Evolutionary conservation across 2,329 filamentous ascomycete genomes (phyloP), one percentile per base, ranked within the genome.

Genomic region (Emmonsiellopsis sp.): DNA sequence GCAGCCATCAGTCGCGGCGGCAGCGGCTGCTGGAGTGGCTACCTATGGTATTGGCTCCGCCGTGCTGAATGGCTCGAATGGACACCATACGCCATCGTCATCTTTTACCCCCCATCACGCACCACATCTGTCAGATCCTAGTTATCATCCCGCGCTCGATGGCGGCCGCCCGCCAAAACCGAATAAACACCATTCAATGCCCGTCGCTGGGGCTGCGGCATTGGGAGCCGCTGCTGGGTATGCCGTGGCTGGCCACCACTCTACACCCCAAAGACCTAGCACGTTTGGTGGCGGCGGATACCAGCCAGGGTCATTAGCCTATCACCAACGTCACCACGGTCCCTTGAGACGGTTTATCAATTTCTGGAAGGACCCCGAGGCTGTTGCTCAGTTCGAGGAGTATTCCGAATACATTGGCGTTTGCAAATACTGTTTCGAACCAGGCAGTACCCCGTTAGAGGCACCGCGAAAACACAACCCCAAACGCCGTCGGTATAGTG

Each of bases 381-480:
- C 81, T n/a, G 80, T 85, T 0, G 77, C 75, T 14, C 78, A 78
- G 62, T 85, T 83, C 70, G 82, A 85, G 65, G 81, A 84, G 62
- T 85, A 85, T 61, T 84, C 82, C 1, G 81, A 85, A 65, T 78
- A 79, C 55, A 84, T 84, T 59, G 82, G 82, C 21, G 78, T 85
- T 2, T 85, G 82, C 68, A 81, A 77, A 57, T 72, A 82, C 59
- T 85, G 82, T 63, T 85, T 85, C 61, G 81, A 84, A 55, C 81
- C 82, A 6, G 73, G 76, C 7, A 78, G 77, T 13, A 76, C 73
- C 3, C 74, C 78, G 2, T 64, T 69, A 55, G 76, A 84, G 62
- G 82, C 81, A 0, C 82, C 82, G 5, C 74, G 82, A 51, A 79
- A 78, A 58, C 82, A 85, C 61, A 70, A 82, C 59, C 81, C 27